Conservation (phyloP, 2,329 filamentous ascomycete genomes). For the Penicillium vulpinum region DNA sequence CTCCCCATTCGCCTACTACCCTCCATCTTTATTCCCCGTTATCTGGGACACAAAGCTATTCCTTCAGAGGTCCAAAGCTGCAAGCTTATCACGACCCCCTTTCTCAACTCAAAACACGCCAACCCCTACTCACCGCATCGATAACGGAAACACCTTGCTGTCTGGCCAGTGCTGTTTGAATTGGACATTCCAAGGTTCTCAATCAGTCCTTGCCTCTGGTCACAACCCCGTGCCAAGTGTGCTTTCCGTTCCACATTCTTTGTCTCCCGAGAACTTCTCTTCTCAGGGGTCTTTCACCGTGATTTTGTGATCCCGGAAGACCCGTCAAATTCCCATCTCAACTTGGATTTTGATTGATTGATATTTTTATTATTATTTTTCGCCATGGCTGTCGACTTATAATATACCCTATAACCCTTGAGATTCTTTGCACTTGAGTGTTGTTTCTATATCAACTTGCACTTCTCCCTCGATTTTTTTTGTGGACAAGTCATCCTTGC, state of each 20-base stretch:
- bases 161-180: slow-evolving; percentile 4
- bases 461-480: neutral
- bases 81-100: slow-evolving; percentile 21
- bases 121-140: slow-evolving; percentile 24
- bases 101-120: slow-evolving; percentile 12
- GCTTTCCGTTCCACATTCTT: slow-evolving; percentile 13
- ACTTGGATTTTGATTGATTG: slow-evolving; percentile 20
- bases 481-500: neutral
- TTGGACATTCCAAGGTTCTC: slow-evolving; percentile 14
- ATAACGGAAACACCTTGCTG: slow-evolving; percentile 16
- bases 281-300: slow-evolving; percentile 16
- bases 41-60: slow-evolving; percentile 1
- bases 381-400: slow-evolving; percentile 38
- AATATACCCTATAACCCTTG: slow-evolving; percentile 22
- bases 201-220: slow-evolving; percentile 13
- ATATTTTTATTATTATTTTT: slow-evolving; percentile 21
- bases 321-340: slow-evolving; percentile 12
- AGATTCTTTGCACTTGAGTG: slow-evolving; percentile 29
- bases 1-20: slow-evolving; percentile 19
- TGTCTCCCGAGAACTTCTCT: slow-evolving; percentile 5
- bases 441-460: slow-evolving; percentile 14
- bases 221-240: slow-evolving; percentile 12
- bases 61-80: slow-evolving; percentile 8
- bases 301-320: slow-evolving; percentile 15
- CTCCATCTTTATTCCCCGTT: neutral